Conservation (phyloP, 1,284 basidiomycete species). For the Boletus albobrunnescens region DNA sequence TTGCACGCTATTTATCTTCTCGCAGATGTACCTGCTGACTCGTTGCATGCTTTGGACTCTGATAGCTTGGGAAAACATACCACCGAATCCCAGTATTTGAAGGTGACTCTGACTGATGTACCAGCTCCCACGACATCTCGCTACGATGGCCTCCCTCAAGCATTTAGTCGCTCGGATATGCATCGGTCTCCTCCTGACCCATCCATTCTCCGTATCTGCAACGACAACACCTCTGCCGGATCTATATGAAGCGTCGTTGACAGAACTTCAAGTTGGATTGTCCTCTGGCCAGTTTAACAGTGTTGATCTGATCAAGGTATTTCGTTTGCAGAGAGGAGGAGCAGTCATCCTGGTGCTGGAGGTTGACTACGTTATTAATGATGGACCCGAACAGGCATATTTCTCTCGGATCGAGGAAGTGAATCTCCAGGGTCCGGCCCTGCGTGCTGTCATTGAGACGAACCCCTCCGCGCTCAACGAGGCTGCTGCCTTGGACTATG, state of each 20-base stretch:
- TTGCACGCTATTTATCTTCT: not conserved
- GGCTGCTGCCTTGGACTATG: slow-evolving; percentile 52
- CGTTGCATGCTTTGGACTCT: not conserved
- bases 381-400: slow-evolving; percentile 47
- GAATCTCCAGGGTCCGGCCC: slow-evolving; percentile 55
- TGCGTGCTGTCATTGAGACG: slow-evolving; percentile 61
- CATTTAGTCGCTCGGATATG: not conserved
- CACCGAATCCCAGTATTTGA: not conserved
- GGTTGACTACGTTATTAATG: not conserved
- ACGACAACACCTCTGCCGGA: not conserved
- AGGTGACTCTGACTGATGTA: not conserved
- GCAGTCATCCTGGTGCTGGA: not conserved
- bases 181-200: not conserved
- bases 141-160: not conserved
- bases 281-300: not conserved
- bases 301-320: not conserved
- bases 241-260: not conserved
- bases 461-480: slow-evolving; percentile 58
- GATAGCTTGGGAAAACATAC: not conserved
- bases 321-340: not conserved
- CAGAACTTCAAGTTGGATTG: not conserved
- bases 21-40: not conserved
- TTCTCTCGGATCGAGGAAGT: slow-evolving; percentile 36
- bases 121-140: not conserved
- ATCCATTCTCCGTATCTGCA: not conserved